Percentiles rank a stretch among this genome's conserved stretches.
These are phyloP conservation scores for Cytospora chrysosperma DNA, from an alignment of 2,329 filamentous ascomycete genomes.

Conservation along the genomic window DNA sequence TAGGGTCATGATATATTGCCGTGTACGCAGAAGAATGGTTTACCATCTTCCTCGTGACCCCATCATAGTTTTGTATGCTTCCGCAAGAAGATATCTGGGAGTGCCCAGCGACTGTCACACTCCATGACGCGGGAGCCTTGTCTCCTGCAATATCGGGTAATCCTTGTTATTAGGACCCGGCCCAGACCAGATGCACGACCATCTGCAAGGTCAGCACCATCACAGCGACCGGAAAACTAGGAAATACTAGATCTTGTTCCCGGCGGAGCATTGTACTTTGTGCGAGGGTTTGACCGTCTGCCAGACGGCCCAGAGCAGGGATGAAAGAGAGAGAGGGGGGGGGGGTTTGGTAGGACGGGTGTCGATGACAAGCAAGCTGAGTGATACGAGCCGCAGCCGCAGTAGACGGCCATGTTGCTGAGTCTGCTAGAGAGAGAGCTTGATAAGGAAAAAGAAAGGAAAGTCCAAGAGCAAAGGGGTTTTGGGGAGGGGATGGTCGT, in stretches of 20 bases:
- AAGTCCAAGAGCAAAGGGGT: too few relatives aligned
- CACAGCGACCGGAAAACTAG: background rate
- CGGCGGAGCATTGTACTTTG: constrained; percentile 1
- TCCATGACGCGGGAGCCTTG: background rate
- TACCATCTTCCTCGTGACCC: background rate
- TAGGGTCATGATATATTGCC: background rate
- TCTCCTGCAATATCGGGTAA: background rate
- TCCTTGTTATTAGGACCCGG: background rate
- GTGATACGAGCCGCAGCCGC: background rate
- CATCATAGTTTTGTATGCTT: background rate
- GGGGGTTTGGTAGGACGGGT: background rate
- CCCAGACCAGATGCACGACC: constrained; percentile 9
- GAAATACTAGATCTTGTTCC: background rate
- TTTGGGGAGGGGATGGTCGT: too few relatives aligned
- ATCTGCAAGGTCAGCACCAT: constrained; percentile 1
- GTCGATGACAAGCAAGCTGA: background rate
- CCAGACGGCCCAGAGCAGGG: background rate
- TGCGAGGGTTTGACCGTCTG: constrained; percentile 13
- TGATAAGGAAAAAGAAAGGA: too few relatives aligned
- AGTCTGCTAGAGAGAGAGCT: background rate
- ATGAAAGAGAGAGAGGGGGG: too few relatives aligned
- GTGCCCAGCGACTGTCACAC: background rate
- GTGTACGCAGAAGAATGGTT: background rate
- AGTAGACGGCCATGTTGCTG: background rate
- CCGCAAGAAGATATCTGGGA: background rate